Evolutionary conservation across 345 rosid genomes (phyloP).

Genomic region (Clausena lansium): DNA sequence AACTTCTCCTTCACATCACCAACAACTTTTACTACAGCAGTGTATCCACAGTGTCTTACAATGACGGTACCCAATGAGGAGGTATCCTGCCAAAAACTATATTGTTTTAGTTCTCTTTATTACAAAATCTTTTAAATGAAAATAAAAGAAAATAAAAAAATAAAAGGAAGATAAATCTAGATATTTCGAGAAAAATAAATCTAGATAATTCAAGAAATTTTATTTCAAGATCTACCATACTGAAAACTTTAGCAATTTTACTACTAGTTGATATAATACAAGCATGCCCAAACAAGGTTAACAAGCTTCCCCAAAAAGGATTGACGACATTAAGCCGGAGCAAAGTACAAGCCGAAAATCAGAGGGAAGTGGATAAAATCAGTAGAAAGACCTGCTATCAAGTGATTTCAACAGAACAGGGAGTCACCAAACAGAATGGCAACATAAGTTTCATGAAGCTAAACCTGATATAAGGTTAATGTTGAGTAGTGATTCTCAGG

Average conservation of each 20-base stretch:
- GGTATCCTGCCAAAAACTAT: constrained; percentile 44
- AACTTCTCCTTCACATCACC: constrained; percentile 39
- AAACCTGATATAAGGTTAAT: not conserved
- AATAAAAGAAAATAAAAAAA: not conserved
- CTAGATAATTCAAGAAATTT: too few species aligned
- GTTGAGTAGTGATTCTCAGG: not conserved
- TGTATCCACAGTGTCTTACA: constrained; percentile 64
- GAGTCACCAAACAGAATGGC: not conserved
- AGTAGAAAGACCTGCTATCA: not conserved
- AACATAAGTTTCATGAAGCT: not conserved
- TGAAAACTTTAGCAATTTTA: constrained; percentile 14
- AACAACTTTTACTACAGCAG: constrained; percentile 51
- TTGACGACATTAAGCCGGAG: not conserved
- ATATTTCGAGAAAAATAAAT: not conserved
- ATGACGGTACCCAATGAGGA: constrained; percentile 48
- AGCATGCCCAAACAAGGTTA: constrained; percentile 16
- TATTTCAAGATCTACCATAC: constrained; percentile 9
- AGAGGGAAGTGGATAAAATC: not conserved
- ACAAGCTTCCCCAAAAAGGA: constrained; percentile 1
- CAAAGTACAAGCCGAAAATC: constrained; percentile 7
- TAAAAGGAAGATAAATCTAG: not conserved
- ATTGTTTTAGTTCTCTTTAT: constrained; percentile 8
- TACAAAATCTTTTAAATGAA: not conserved
- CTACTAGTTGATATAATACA: constrained; percentile 7
- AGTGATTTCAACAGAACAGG: not conserved